Evolutionary conservation across 1,284 basidiomycete species (phyloP).

Genomic region (Paramarasmius palmivorus): DNA sequence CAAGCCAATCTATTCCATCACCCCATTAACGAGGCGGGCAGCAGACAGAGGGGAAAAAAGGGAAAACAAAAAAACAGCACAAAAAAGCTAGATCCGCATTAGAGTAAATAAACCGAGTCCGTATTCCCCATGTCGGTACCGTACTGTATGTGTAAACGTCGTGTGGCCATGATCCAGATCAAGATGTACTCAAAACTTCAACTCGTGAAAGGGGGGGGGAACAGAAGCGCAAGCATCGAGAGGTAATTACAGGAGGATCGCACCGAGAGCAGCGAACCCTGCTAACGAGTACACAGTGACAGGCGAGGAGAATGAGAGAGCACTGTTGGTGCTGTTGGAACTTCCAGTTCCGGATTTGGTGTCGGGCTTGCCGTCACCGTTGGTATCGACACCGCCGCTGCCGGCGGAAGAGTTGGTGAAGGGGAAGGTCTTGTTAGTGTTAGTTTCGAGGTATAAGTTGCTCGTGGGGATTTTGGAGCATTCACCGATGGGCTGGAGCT

Average conservation of each 20-base stretch:
- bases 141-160: neutral
- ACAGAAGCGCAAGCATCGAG: no score
- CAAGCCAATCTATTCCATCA: no score
- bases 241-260: neutral
- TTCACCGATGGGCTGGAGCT: conserved; percentile 68
- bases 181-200: no score
- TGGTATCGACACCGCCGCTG: conserved; percentile 10
- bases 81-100: neutral
- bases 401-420: conserved; percentile 27
- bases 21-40: no score
- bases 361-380: conserved; percentile 12
- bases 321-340: neutral
- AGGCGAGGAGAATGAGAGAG: neutral
- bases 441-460: conserved; percentile 68
- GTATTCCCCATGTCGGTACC: neutral
- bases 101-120: neutral
- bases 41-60: no score
- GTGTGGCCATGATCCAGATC: neutral
- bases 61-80: neutral
- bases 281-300: neutral
- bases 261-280: neutral
- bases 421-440: conserved; percentile 60
- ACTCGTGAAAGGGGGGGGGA: no score
- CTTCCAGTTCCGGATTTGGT: conserved; percentile 5
- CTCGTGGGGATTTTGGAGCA: conserved; percentile 54